These are phyloP conservation scores for Alternaria infectoria DNA, from an alignment of 2,329 filamentous ascomycete genomes.

Conservation along the genomic window DNA sequence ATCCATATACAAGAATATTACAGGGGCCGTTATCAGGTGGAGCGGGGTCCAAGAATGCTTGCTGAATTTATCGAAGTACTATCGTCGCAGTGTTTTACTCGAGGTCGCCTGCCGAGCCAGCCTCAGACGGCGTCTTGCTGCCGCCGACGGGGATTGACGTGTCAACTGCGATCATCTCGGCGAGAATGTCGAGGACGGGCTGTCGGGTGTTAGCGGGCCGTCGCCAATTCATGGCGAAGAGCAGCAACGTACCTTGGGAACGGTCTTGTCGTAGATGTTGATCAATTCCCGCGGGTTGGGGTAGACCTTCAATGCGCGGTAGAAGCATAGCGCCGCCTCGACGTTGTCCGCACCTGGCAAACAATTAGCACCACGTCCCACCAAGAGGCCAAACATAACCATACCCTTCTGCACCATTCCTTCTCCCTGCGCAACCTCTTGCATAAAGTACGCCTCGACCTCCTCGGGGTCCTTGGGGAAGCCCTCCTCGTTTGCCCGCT, in stretches of 20 bases:
- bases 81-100: constrained; percentile 29
- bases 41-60: constrained; percentile 21
- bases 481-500: constrained; percentile 85
- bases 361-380: constrained; percentile 20
- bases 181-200: constrained; percentile 93
- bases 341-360: constrained; percentile 68
- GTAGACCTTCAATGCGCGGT: constrained; percentile 98
- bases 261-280: constrained; percentile 97
- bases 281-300: constrained; percentile 92
- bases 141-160: constrained; percentile 58
- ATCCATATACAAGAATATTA: constrained; percentile 48
- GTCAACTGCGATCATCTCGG: constrained; percentile 97
- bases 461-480: constrained; percentile 91
- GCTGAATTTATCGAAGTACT: constrained; percentile 17
- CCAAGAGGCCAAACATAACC: neutral
- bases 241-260: constrained; percentile 75
- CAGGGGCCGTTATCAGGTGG: constrained; percentile 31
- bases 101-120: constrained; percentile 42
- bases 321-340: constrained; percentile 93
- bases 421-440: constrained; percentile 90
- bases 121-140: constrained; percentile 46
- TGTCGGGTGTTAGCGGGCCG: constrained; percentile 46
- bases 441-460: constrained; percentile 95
- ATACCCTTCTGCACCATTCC: constrained; percentile 80
- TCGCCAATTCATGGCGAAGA: neutral